These are phyloP conservation scores for Aspergillus puulaauensis DNA, from an alignment of 2,329 filamentous ascomycete genomes.

Conservation along the genomic window DNA sequence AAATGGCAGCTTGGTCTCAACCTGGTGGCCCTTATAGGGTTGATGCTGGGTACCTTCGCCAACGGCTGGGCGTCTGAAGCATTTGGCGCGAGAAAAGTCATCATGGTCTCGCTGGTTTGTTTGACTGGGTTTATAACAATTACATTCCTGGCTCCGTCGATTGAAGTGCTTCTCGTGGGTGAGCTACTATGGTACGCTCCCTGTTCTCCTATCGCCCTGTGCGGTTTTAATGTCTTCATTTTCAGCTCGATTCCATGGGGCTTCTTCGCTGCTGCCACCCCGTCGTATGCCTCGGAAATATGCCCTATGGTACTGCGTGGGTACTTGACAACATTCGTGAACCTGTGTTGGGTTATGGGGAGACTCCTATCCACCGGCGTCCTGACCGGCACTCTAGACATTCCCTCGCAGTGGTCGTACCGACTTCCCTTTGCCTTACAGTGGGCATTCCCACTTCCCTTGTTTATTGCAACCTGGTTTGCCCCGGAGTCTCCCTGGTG, in stretches of 20 bases:
- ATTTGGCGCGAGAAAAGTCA: constrained; percentile 30
- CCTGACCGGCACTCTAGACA: constrained; percentile 41
- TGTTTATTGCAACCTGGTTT: constrained; percentile 42
- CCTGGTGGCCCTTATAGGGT: constrained; percentile 20
- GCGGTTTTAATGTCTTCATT: too few species aligned
- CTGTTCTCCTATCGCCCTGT: too few species aligned
- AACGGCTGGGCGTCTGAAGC: constrained; percentile 29
- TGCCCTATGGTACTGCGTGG: constrained; percentile 38
- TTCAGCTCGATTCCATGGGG: neutral
- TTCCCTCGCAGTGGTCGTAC: constrained; percentile 48
- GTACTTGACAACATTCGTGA: constrained; percentile 43
- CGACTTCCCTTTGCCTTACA: constrained; percentile 50
- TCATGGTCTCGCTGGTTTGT: constrained; percentile 37
- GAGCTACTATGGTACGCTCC: constrained; percentile 25
- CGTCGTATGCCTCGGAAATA: constrained; percentile 43
- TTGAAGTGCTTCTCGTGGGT: constrained; percentile 43
- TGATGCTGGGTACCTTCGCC: constrained; percentile 29
- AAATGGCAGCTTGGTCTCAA: constrained; percentile 34
- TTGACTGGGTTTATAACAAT: constrained; percentile 46
- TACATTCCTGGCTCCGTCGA: constrained; percentile 48
- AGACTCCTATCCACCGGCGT: constrained; percentile 49
- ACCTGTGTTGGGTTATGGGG: constrained; percentile 43
- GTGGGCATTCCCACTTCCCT: constrained; percentile 50
- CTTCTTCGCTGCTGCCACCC: constrained; percentile 35
- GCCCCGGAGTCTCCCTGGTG: constrained; percentile 51